These are phyloP conservation scores for Aotearoamyces nothofagi DNA, from an alignment of 2,329 filamentous ascomycete genomes.

Conservation along the genomic window DNA sequence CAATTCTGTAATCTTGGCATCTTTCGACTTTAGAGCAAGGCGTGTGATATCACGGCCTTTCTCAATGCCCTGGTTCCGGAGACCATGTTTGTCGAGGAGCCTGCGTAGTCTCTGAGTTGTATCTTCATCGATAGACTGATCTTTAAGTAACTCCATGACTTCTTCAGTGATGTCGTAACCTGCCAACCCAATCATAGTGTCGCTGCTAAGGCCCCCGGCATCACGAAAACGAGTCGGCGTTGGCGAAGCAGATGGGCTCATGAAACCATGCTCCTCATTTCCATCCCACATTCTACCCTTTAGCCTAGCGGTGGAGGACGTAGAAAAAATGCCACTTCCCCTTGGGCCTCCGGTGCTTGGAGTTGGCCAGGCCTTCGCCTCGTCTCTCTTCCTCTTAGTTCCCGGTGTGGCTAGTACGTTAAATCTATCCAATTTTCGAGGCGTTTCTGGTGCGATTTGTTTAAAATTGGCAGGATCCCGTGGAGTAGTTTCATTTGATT, in stretches of 20 bases:
- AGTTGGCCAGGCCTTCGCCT: conserved; percentile 12
- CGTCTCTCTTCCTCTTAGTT: conserved; percentile 15
- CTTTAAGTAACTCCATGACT: conserved; percentile 32
- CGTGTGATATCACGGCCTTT: conserved; percentile 52
- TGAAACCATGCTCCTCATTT: conserved; percentile 8
- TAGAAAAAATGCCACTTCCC: conserved; percentile 12
- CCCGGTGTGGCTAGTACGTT: conserved; percentile 11
- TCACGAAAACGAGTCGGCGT: conserved; percentile 12
- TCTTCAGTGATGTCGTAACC: conserved; percentile 27
- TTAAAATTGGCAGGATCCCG: too few relatives aligned
- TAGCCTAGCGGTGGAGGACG: conserved; percentile 6
- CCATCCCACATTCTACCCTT: conserved; percentile 12
- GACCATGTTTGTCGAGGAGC: conserved; percentile 37
- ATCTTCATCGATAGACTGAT: conserved; percentile 23
- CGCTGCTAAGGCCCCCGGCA: too few relatives aligned
- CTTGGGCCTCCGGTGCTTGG: conserved; percentile 7
- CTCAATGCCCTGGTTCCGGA: conserved; percentile 43
- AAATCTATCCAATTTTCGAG: conserved; percentile 11
- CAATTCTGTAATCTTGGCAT: conserved; percentile 49
- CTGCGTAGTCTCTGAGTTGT: conserved; percentile 24
- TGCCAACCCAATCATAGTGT: neutral
- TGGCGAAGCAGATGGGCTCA: conserved; percentile 13
- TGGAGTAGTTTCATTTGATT: too few relatives aligned
- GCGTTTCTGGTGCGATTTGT: conserved; percentile 13
- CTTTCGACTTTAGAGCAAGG: conserved; percentile 44